A percentile compares a stretch with the other conserved stretches of the same genome.
Conservation (phyloP, 768 basidiomycete species). For the Pholiota microspora region DNA sequence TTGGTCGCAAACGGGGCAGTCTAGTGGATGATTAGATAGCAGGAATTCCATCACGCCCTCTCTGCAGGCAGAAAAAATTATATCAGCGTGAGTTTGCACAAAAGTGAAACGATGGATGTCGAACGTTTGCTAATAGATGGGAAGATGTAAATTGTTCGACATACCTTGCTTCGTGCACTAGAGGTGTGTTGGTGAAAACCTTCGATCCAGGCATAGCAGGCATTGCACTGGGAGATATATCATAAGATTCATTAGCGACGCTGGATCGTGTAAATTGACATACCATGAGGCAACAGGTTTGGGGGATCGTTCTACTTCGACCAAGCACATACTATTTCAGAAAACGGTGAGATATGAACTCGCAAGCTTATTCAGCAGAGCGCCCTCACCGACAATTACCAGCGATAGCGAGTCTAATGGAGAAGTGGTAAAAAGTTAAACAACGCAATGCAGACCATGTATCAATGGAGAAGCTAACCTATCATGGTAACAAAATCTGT, state of each 20-base stretch:
- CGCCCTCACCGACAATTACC: conserved; percentile 88
- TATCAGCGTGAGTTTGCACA: not conserved
- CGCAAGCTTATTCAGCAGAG: not conserved
- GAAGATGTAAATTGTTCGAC: not conserved
- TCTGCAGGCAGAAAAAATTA: conserved; percentile 35
- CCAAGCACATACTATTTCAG: conserved; percentile 87
- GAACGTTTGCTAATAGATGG: too few species aligned
- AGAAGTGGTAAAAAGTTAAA: conserved; percentile 5
- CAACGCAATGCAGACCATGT: not conserved
- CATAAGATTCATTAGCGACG: not conserved
- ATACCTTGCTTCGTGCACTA: conserved; percentile 85
- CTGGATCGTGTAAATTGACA: conserved; percentile 6
- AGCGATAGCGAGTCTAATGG: conserved; percentile 82
- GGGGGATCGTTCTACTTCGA: conserved; percentile 94
- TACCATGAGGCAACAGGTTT: conserved; percentile 95
- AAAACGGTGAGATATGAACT: conserved; percentile 6
- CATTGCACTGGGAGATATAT: conserved; percentile 66
- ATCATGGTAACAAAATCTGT: conserved; percentile 85
- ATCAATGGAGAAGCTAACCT: conserved; percentile 39
- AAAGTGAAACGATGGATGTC: too few species aligned
- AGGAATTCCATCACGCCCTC: conserved; percentile 99
- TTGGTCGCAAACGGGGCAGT: conserved; percentile 98
- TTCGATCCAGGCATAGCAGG: conserved; percentile 94
- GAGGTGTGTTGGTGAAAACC: conserved; percentile 90
- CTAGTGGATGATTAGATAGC: conserved; percentile 95